Evolutionary conservation across 1,284 basidiomycete genomes (phyloP), one percentile per base, ranked within the genome.

Genomic region (Ganoderma multipileum): DNA sequence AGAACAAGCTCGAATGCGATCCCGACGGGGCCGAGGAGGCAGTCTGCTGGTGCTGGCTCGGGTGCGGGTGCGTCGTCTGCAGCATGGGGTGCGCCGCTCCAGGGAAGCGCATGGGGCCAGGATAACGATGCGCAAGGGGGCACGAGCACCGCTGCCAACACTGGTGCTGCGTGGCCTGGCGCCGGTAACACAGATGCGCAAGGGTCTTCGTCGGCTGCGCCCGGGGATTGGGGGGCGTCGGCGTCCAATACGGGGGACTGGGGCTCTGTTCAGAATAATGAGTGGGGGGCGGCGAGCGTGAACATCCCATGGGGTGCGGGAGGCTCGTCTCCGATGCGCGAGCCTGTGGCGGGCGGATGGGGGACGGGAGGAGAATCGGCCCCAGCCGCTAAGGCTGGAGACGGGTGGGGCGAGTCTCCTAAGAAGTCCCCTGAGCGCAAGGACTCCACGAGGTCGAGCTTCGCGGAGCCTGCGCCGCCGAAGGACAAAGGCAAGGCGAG

Each of bases 401-500:
- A 52, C 23, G 50, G 50, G 11, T 52, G 50, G 50, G 50, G 50
- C 23, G 50, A 52, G 26, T 30, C 30, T 12, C 55, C 55, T 38
- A n/a, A 33, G n/a, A 58, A 58, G 38, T 14, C 38, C 9, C 39
- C 58, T 14, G 58, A 60, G n/a, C 58, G 6, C 23, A 38, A 39
- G 38, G 58, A 60, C 14, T 23, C 58, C 58, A 39, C 23, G 38
- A 60, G 58, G 23, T 26, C 58, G 14, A 60, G n/a, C 58, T 38
- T 60, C 38, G 47, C 23, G 3, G 47, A 50, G 47, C 38, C 58
- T 16, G 38, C 58, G 7, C 23, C 58, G 38, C 23, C 58, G 38
- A 26, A 38, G 38, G 52, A 55, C 28, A 60, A 60, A 28, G 58
- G 38, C 38, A 60, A 60, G 58, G 58, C 14, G 8, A 38, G 58